These are phyloP conservation scores for Boletus sensibilis DNA, from an alignment of 768 basidiomycete genomes.

Conservation along the genomic window DNA sequence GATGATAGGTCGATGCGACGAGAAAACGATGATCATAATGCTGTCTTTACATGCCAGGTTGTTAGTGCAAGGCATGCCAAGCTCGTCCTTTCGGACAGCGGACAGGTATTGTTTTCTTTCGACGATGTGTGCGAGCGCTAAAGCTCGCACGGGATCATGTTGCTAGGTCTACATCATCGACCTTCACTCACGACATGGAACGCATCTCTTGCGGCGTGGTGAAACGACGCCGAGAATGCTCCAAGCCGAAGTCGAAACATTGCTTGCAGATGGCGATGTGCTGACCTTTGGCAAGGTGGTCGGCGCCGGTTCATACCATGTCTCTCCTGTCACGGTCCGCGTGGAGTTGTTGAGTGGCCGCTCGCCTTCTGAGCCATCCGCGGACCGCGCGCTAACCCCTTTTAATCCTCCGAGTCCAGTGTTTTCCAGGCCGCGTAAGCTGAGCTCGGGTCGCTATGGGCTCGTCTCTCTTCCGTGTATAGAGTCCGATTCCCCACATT, in stretches of 20 bases:
- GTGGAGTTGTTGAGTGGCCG: constrained; percentile 47
- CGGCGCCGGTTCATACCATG: constrained; percentile 56
- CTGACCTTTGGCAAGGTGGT: constrained; percentile 80
- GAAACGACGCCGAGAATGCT: constrained; percentile 50
- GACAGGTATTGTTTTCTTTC: constrained; percentile 48
- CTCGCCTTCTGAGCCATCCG: constrained; percentile 20
- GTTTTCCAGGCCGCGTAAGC: constrained; percentile 28
- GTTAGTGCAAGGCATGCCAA: constrained; percentile 79
- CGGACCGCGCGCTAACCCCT: constrained; percentile 1
- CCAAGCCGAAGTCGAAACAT: constrained; percentile 52
- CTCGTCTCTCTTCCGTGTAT: constrained; percentile 38
- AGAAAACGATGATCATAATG: constrained; percentile 45
- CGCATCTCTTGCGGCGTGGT: constrained; percentile 56
- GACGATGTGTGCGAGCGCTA: constrained; percentile 19
- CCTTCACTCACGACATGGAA: constrained; percentile 74
- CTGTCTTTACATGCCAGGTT: constrained; percentile 73
- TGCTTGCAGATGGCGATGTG: constrained; percentile 64
- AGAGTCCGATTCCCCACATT: constrained; percentile 27
- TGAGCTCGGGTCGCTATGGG: constrained; percentile 62
- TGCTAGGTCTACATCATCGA: constrained; percentile 67
- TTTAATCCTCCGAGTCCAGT: constrained; percentile 32
- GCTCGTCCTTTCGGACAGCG: constrained; percentile 68
- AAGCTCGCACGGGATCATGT: constrained; percentile 1
- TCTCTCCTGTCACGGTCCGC: constrained; percentile 60
- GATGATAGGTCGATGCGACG: constrained; percentile 40